Base-by-base conservation (phyloP, 768 basidiomycete genomes). In the Terana coerulea region DNA sequence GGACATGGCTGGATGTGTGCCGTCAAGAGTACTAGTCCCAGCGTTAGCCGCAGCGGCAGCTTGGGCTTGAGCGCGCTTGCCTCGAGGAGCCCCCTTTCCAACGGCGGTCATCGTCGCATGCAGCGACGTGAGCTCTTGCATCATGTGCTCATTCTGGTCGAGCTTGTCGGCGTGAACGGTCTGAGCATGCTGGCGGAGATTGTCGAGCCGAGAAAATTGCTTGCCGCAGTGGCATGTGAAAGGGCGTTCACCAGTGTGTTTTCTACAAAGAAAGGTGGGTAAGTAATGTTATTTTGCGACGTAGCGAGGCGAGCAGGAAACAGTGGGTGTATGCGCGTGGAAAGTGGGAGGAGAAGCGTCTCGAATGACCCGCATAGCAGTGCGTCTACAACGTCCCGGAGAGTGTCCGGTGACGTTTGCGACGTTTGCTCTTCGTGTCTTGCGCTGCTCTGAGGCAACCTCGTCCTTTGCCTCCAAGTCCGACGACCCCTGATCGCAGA, bases 201-300 rank as follows among this genome's bases (percentile, higher is more conserved):
- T 98, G 71, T 98, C 95, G 65, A 98, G 84, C 11, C 95, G 84
- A 5, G 92, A 94, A 66, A 98, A 98, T 58, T 95, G 87, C 68
- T 95, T 95, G 11, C 84, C 80, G 73, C 95, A 98, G 66, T 98
- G 95, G 64, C 95, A 98, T 34, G 84, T 81, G 69, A 98, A 98
- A 15, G 95, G 95, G 17, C 94, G 84, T 66, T 98, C 95, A 55
- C 95, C 95, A 4, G 95, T 98, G 69, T 98, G 95, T 79, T 98
- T 98, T 59, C 95, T 98, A 71, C 24, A 10, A 40, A 34, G 49
- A 39, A 25, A 12, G 47, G 15, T 56, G 57, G 14, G 53, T 36
- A 22, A 33, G 47, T 17, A n/a, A 6, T 21, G 42, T n/a, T n/a
- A n/a, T n/a, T n/a, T n/a, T n/a, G n/a, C n/a, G n/a, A n/a, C n/a